Conservation (phyloP, 2,329 filamentous ascomycete species). For the Neonectria sp. region DNA sequence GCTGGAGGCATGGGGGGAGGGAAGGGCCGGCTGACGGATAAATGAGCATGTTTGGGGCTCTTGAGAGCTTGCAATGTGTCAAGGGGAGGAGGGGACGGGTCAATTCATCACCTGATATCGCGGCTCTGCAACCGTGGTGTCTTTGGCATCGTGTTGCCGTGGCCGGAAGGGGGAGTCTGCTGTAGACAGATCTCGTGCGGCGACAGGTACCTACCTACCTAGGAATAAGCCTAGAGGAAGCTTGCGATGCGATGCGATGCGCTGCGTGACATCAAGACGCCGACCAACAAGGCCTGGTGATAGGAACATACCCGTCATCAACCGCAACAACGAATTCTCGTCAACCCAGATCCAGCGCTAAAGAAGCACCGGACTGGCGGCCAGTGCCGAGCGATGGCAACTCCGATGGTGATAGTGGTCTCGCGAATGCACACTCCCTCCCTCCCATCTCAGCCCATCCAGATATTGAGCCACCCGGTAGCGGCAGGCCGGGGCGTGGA, state of each 20-base stretch:
- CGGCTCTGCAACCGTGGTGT: slow-evolving; percentile 22
- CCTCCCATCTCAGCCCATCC: slow-evolving; percentile 30
- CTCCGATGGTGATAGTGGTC: slow-evolving; percentile 30
- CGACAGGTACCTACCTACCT: slow-evolving; percentile 1
- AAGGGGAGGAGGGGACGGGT: slow-evolving; percentile 11
- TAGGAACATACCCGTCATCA: slow-evolving; percentile 30
- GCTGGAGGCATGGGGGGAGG: background rate
- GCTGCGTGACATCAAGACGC: slow-evolving; percentile 20
- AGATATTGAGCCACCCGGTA: slow-evolving; percentile 17
- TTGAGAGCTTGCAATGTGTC: too few species aligned
- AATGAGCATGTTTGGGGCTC: background rate
- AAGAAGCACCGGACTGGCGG: slow-evolving; percentile 31
- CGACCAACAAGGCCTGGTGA: slow-evolving; percentile 18
- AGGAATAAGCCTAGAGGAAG: background rate
- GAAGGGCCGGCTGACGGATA: background rate
- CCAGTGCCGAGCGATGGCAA: slow-evolving; percentile 34
- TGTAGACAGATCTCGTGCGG: slow-evolving; percentile 11
- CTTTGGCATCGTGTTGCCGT: slow-evolving; percentile 5
- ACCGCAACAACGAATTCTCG: slow-evolving; percentile 25
- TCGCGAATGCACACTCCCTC: slow-evolving; percentile 45
- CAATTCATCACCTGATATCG: slow-evolving; percentile 28
- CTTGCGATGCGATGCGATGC: slow-evolving; percentile 7
- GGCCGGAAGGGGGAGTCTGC: background rate
- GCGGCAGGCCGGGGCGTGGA: slow-evolving; percentile 14
- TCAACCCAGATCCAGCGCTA: slow-evolving; percentile 32